Conservation (phyloP, 1,284 basidiomycete genomes). For the Sanghuangporus baumii region DNA sequence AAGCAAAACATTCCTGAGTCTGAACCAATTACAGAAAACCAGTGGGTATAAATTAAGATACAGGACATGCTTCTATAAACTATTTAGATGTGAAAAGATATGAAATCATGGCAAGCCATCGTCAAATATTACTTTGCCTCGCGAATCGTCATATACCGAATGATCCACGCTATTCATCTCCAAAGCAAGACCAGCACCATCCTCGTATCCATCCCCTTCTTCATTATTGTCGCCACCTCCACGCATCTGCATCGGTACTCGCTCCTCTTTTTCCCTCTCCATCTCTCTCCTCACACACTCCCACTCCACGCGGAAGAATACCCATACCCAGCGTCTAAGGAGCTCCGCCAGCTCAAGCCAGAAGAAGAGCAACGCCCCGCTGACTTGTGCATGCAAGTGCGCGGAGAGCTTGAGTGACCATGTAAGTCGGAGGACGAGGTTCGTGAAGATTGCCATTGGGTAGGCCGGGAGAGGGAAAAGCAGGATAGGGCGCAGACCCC, state of each 20-base stretch:
- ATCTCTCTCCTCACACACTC: slow-evolving; percentile 62
- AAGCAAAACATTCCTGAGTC: no score
- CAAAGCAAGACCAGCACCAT: not conserved
- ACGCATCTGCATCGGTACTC: not conserved
- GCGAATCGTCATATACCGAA: not conserved
- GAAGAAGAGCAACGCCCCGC: slow-evolving; percentile 84
- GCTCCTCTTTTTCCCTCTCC: slow-evolving; percentile 16
- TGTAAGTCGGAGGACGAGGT: slow-evolving; percentile 88
- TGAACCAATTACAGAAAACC: no score
- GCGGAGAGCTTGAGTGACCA: slow-evolving; percentile 92
- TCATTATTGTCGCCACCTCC: not conserved
- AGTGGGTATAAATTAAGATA: not conserved
- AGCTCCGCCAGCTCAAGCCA: slow-evolving; percentile 90
- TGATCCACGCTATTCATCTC: not conserved
- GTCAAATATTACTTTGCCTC: not conserved
- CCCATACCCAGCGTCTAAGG: slow-evolving; percentile 91
- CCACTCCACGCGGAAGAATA: slow-evolving; percentile 95
- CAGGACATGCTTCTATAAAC: not conserved
- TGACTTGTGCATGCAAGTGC: slow-evolving; percentile 72
- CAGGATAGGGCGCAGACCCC: slow-evolving; percentile 66
- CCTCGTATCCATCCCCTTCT: not conserved
- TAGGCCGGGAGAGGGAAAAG: slow-evolving; percentile 83
- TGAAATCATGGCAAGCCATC: not conserved
- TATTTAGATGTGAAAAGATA: not conserved
- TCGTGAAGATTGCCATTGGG: slow-evolving; percentile 77